Evolutionary conservation across 129 eudicot species (phyloP), one percentile per base, ranked within the genome.

Genomic region (Lactuca sativa): DNA sequence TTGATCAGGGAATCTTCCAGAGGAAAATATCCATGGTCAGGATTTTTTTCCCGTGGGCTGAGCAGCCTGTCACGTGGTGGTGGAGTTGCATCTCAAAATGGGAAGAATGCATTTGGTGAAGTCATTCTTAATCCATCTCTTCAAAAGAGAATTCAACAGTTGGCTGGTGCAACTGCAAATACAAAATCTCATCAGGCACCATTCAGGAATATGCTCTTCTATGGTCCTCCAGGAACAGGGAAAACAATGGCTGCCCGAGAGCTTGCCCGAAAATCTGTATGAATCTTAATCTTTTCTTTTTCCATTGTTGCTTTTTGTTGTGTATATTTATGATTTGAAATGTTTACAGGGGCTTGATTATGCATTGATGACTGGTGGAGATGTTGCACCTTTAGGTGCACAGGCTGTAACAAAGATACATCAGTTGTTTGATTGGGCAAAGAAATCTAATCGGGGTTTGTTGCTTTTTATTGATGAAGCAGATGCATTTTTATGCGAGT

Each of bases 181-280:
- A 95, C 99, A 13, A 95, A 95, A 81, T 60, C 87, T 15, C 96
- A 95, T 84, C 89, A 95, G 69, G 99, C 99, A 66, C 99, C 99
- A 9, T 95, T 84, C 61, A 81, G 97, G 40, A 95, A 90, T 72
- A 95, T 95, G 97, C 97, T 95, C 52, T 95, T 95, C 41, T 95
- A 85, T 75, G 99, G 99, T 38, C 99, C 97, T 33, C 99, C 99
- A 4, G 99, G 99, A 84, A 95, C 99, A 25, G 99, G 99, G 65
- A 95, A 95, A 71, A 90, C 99, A 8, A 90, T 95, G 97, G 97
- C 93, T 77, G 97, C 99, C 30, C 85, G 97, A 76, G 99, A 95
- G 85, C 82, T 95, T 21, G 99, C 99, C 51, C 90, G 83, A 53
- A 90, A 85, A 82, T 95, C 99, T 64, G 99, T 95, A 87, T 31